These are phyloP conservation scores for Tetragonia tetragonoides DNA, from an alignment of 148 eudicot genomes.

Conservation along the genomic window DNA sequence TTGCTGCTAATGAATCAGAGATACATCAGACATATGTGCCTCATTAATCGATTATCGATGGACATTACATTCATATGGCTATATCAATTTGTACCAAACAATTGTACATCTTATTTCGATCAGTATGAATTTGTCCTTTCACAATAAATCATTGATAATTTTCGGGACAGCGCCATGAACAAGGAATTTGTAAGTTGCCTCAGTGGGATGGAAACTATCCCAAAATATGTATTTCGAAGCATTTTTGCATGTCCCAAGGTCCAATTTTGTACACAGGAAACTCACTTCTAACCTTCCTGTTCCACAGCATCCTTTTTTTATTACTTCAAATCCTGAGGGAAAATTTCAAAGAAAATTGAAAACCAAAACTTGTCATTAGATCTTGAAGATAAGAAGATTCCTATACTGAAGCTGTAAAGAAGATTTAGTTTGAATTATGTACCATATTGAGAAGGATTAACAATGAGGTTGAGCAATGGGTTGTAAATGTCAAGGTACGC, in stretches of 20 bases:
- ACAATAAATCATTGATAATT: slow-evolving; percentile 23
- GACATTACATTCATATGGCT: no score
- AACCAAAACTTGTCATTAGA: no score
- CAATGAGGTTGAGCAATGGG: slow-evolving; percentile 43
- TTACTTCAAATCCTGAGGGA: slow-evolving; percentile 46
- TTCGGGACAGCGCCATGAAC: slow-evolving; percentile 38
- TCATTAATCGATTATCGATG: no score
- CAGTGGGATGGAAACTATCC: slow-evolving; percentile 77
- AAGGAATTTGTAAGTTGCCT: slow-evolving; percentile 49
- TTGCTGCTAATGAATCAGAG: no score
- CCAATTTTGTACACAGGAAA: slow-evolving; percentile 30
- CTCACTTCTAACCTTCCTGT: slow-evolving; percentile 51
- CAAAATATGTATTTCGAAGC: slow-evolving; percentile 51
- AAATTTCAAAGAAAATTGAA: no score
- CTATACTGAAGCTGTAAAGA: neutral
- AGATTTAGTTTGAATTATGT: neutral
- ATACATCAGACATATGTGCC: no score
- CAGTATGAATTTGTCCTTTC: neutral
- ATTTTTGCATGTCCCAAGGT: slow-evolving; percentile 35
- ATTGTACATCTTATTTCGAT: no score
- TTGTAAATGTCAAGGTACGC: slow-evolving; percentile 45
- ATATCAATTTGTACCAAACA: no score
- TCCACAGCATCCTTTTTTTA: slow-evolving; percentile 60
- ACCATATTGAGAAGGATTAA: slow-evolving; percentile 51
- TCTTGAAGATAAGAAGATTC: neutral